These are phyloP conservation scores for Hericium coralloides DNA, from an alignment of 768 basidiomycete genomes.

Conservation along the genomic window DNA sequence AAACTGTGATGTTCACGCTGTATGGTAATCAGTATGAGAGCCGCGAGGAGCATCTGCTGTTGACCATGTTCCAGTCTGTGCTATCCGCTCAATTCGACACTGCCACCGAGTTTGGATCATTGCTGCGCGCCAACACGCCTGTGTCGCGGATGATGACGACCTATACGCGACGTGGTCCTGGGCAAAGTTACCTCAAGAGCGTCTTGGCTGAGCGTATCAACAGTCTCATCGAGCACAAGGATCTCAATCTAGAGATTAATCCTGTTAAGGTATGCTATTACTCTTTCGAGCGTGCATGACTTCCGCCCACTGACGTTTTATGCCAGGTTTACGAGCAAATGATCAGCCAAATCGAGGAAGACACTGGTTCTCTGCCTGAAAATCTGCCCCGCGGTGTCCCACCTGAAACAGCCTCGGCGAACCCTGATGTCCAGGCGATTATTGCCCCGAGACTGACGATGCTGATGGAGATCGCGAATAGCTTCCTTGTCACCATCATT, in stretches of 20 bases:
- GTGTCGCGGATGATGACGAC: slow-evolving; percentile 99
- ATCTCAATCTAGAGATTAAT: slow-evolving; percentile 98
- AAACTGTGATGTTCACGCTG: slow-evolving; percentile 99
- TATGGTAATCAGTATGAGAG: slow-evolving; percentile 99
- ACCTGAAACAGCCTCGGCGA: slow-evolving; percentile 90
- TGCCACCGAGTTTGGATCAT: slow-evolving; percentile 97
- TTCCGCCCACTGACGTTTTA: background rate
- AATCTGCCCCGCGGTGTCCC: slow-evolving; percentile 90
- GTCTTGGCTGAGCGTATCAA: slow-evolving; percentile 98
- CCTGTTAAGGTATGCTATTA: slow-evolving; percentile 72
- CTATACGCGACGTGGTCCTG: slow-evolving; percentile 96
- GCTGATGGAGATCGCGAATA: slow-evolving; percentile 99
- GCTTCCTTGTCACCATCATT: slow-evolving; percentile 94
- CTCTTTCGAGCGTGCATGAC: background rate
- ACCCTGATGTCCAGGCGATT: slow-evolving; percentile 94
- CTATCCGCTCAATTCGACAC: slow-evolving; percentile 98
- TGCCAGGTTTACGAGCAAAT: slow-evolving; percentile 95
- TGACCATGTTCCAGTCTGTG: slow-evolving; percentile 99
- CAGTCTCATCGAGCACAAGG: slow-evolving; percentile 98
- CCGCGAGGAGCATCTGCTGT: slow-evolving; percentile 92
- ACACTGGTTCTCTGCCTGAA: slow-evolving; percentile 84
- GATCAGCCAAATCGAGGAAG: slow-evolving; percentile 98
- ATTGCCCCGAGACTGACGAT: slow-evolving; percentile 95
- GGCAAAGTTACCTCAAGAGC: slow-evolving; percentile 96
- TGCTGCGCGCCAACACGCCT: slow-evolving; percentile 96